Evolutionary conservation across 257 asterid species (phyloP), one percentile per base, ranked within the genome.

Genomic region (Salvia miltiorrhiza): DNA sequence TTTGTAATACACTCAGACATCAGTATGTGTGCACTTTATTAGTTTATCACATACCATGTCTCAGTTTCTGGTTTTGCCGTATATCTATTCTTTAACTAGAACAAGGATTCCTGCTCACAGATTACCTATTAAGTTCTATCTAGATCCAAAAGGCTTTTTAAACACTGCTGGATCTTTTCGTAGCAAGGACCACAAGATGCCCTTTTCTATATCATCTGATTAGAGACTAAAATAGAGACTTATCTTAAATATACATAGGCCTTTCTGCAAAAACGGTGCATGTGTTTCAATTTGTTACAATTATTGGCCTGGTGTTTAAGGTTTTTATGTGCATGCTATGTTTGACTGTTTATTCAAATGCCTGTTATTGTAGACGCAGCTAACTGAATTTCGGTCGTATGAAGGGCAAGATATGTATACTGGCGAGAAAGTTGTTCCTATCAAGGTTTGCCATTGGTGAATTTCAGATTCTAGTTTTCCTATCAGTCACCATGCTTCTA

Each of bases 331-430:
- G 49, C 57, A 43, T 57, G 59, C 30, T 74, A 14, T 63, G 65
- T 39, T 44, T 78, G 39, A 55, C 48, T 64, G 48, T 52, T 67
- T 69, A 72, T 71, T 64, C 40, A 37, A 68, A 33, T 77, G 66
- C 32, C 76, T 39, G 61, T 47, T 74, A 32, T 50, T 85, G 88
- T 72, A 94, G 97, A 77, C 91, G 17, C 99, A 94, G 71, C 79
- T 94, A 73, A 47, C 80, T 20, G 97, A 89, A 4, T 91, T 94
- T 78, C 85, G 99, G 67, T 87, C 97, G 10, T 87, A 86, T 69
- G 97, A 94, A 78, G 99, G 97, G 60, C 97, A 91, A 80, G 99
- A 94, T 74, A 94, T 94, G 99, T 81, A 84, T 79, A 86, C 93
- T 52, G 97, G 97, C 20, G 97, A 94, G 79, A 85, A 84, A 80